phyloP scores from a whole-genome alignment of 2,329 filamentous ascomycete genomes.

The Calonectria naviculata region DNA sequence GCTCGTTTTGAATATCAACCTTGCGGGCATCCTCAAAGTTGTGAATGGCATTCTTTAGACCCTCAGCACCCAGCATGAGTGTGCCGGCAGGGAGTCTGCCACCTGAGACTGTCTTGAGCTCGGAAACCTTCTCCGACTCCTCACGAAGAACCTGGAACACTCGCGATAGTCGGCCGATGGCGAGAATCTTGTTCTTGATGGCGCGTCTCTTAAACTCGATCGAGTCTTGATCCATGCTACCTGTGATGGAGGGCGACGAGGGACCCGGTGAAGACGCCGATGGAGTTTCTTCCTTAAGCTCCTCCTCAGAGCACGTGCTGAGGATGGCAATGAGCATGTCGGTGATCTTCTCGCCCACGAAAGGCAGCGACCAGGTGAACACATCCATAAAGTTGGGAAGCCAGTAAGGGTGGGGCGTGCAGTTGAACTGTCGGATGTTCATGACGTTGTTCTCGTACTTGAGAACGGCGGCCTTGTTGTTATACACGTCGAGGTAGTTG shows the following conservation, averaged over 20 bases:
- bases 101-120: slow-evolving; percentile 96
- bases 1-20: slow-evolving; percentile 96
- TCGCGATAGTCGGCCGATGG: slow-evolving; percentile 94
- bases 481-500: slow-evolving; percentile 99
- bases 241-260: slow-evolving; percentile 73
- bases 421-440: slow-evolving; percentile 99
- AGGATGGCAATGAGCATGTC: slow-evolving; percentile 99
- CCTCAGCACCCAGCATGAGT: slow-evolving; percentile 97
- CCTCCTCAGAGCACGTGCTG: slow-evolving; percentile 99
- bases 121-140: slow-evolving; percentile 95
- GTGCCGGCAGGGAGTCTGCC: slow-evolving; percentile 94
- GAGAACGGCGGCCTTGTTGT: slow-evolving; percentile 98
- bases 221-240: slow-evolving; percentile 78
- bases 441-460: slow-evolving; percentile 99
- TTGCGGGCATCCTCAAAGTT: slow-evolving; percentile 97
- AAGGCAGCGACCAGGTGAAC: slow-evolving; percentile 99
- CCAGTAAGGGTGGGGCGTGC: slow-evolving; percentile 99
- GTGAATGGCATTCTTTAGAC: slow-evolving; percentile 98
- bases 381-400: slow-evolving; percentile 99
- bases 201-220: slow-evolving; percentile 94
- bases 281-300: slow-evolving; percentile 88
- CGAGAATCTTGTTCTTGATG: slow-evolving; percentile 99
- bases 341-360: slow-evolving; percentile 98
- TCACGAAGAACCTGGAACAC: slow-evolving; percentile 99
- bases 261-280: slow-evolving; percentile 77